Evolutionary conservation across 2,329 filamentous ascomycete species (phyloP).

Genomic region (Fusarium fujikuroi): DNA sequence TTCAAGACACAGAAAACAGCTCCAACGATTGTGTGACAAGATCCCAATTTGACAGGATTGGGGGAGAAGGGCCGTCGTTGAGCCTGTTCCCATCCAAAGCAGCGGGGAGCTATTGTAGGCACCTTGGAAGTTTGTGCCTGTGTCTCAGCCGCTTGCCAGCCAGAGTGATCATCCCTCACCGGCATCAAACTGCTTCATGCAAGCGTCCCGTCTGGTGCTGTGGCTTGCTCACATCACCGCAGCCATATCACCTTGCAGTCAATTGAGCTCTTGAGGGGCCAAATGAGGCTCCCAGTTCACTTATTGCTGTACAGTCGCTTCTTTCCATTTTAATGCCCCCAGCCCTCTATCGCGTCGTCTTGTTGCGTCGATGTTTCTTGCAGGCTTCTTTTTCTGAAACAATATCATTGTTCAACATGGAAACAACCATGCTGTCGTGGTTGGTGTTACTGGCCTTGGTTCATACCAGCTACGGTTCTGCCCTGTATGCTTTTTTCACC

Average conservation of each 20-base stretch:
- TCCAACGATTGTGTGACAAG: background rate
- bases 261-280: background rate
- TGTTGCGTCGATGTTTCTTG: fast-evolving
- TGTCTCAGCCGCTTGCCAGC: background rate
- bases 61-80: fast-evolving
- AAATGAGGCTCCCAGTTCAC: background rate
- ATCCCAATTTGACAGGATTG: background rate
- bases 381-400: background rate
- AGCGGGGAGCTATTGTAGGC: background rate
- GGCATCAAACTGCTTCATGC: background rate
- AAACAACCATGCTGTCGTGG: background rate
- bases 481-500: conserved; percentile 2
- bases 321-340: background rate
- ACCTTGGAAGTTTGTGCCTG: background rate
- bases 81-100: background rate
- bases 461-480: background rate
- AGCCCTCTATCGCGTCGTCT: fast-evolving
- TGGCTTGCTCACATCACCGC: background rate
- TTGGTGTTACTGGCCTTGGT: background rate
- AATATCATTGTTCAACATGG: fast-evolving
- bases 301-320: too few species aligned
- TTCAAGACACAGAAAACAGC: background rate
- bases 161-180: background rate
- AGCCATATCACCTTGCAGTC: background rate
- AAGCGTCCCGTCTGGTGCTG: background rate